Evolutionary conservation across 1,284 basidiomycete genomes (phyloP).

Genomic region (Blastosporella zonata): DNA sequence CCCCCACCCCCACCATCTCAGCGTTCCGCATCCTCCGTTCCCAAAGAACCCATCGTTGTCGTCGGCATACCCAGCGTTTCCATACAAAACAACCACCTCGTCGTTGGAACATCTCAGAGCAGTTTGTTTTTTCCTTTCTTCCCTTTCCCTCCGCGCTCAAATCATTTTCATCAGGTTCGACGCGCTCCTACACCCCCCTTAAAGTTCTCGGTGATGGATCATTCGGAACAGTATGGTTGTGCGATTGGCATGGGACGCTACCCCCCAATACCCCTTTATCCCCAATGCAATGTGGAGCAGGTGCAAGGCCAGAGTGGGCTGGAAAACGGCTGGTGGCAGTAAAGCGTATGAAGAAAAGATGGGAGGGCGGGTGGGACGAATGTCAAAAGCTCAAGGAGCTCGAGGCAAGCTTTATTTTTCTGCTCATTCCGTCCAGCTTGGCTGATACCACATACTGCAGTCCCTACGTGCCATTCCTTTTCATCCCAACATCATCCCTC

Average conservation of each 20-base stretch:
- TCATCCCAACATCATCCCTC: slow-evolving; percentile 96
- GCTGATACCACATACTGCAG: slow-evolving; percentile 38
- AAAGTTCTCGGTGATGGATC: slow-evolving; percentile 95
- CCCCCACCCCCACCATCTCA: slow-evolving; percentile 26
- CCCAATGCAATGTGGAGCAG: slow-evolving; percentile 88
- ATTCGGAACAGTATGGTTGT: slow-evolving; percentile 97
- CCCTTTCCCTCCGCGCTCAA: slow-evolving; percentile 15
- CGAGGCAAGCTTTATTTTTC: slow-evolving; percentile 61
- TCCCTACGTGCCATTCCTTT: slow-evolving; percentile 91
- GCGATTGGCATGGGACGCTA: slow-evolving; percentile 97
- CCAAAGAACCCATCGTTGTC: slow-evolving; percentile 61
- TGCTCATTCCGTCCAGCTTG: slow-evolving; percentile 15
- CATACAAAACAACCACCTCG: slow-evolving; percentile 60
- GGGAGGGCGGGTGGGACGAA: slow-evolving; percentile 97
- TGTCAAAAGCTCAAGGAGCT: slow-evolving; percentile 95
- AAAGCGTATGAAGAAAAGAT: slow-evolving; percentile 97
- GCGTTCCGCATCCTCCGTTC: slow-evolving; percentile 26
- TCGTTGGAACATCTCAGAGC: slow-evolving; percentile 67
- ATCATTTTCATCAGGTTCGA: slow-evolving; percentile 40
- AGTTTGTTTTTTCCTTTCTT: slow-evolving; percentile 44
- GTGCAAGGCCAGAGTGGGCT: slow-evolving; percentile 89
- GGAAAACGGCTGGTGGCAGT: slow-evolving; percentile 95
- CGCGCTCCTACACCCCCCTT: slow-evolving; percentile 64
- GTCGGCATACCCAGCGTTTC: slow-evolving; percentile 71
- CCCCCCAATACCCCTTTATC: slow-evolving; percentile 85